Percentiles rank a stretch among this genome's conserved stretches.
phyloP scores from a whole-genome alignment of 805 yeast species.

The Myxozyma sirexii region DNA sequence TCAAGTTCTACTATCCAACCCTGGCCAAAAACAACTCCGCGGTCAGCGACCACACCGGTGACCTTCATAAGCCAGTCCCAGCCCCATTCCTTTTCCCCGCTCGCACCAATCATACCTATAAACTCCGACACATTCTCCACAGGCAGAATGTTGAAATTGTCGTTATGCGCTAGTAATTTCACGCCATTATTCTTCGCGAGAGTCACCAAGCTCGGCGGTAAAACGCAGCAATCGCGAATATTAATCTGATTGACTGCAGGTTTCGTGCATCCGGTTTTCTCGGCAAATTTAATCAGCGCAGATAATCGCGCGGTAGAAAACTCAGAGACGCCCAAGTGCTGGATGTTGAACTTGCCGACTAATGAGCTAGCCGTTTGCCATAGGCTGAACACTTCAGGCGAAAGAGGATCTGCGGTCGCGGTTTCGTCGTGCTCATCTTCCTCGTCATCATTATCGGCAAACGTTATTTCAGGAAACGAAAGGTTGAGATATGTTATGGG shows the following conservation, averaged over 20 bases:
- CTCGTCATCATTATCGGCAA: constrained; percentile 38
- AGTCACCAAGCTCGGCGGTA: constrained; percentile 41
- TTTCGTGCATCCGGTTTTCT: constrained; percentile 18
- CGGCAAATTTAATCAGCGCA: constrained; percentile 31
- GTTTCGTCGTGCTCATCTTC: constrained; percentile 20
- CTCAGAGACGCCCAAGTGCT: constrained; percentile 39
- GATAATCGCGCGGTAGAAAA: constrained; percentile 36
- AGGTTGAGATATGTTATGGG: constrained; percentile 30
- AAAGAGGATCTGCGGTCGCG: not conserved
- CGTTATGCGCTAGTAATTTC: constrained; percentile 43
- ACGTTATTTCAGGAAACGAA: constrained; percentile 39
- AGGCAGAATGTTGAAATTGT: constrained; percentile 38
- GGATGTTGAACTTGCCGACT: constrained; percentile 20
- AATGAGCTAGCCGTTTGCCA: constrained; percentile 33
- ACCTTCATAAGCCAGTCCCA: constrained; percentile 30
- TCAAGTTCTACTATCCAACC: constrained; percentile 29
- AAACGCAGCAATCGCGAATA: constrained; percentile 44
- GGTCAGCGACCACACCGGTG: constrained; percentile 28
- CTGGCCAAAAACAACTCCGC: constrained; percentile 31
- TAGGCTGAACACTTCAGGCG: constrained; percentile 29
- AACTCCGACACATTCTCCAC: constrained; percentile 4
- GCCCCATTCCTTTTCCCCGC: constrained; percentile 9
- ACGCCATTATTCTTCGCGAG: constrained; percentile 39
- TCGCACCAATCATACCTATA: constrained; percentile 6
- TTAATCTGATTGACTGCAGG: constrained; percentile 41